These are phyloP conservation scores for Erythrophleum fordii DNA, from an alignment of 306 rosid genomes.

Conservation along the genomic window DNA sequence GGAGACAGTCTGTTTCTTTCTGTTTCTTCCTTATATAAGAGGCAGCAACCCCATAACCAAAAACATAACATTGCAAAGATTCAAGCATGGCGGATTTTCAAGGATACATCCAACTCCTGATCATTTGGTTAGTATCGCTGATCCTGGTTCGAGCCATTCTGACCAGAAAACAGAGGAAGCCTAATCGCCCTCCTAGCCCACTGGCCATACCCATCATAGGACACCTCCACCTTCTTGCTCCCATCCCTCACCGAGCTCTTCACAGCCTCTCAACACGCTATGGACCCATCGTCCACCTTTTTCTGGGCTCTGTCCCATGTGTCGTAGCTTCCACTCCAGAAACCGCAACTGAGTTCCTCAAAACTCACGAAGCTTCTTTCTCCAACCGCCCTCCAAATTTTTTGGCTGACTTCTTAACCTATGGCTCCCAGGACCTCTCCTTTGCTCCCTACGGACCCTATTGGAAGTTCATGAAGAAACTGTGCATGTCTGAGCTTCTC, in stretches of 20 bases:
- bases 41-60: neutral
- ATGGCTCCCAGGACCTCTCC: too few species aligned
- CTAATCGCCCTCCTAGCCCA: conserved; percentile 58
- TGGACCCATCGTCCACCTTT: conserved; percentile 65
- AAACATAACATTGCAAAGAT: neutral
- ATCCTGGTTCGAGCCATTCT: conserved; percentile 45
- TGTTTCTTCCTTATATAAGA: neutral
- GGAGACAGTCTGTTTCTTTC: conserved; percentile 1
- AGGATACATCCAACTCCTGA: conserved; percentile 35
- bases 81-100: conserved; percentile 47
- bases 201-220: conserved; percentile 65
- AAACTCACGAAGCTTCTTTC: conserved; percentile 62
- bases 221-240: conserved; percentile 59
- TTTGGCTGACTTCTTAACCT: too few species aligned
- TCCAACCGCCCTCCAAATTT: too few species aligned
- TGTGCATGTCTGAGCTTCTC: conserved; percentile 72
- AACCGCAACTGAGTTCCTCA: conserved; percentile 61
- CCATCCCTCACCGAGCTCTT: conserved; percentile 64
- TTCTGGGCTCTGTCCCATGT: conserved; percentile 60
- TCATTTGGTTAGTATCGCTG: conserved; percentile 40
- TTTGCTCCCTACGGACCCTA: conserved; percentile 72
- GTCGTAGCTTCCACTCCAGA: conserved; percentile 69
- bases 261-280: conserved; percentile 56
- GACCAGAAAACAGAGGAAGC: conserved; percentile 29
- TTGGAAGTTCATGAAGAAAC: too few species aligned